Base-by-base conservation (phyloP, 768 basidiomycete genomes). In the Boletus speciosus region DNA sequence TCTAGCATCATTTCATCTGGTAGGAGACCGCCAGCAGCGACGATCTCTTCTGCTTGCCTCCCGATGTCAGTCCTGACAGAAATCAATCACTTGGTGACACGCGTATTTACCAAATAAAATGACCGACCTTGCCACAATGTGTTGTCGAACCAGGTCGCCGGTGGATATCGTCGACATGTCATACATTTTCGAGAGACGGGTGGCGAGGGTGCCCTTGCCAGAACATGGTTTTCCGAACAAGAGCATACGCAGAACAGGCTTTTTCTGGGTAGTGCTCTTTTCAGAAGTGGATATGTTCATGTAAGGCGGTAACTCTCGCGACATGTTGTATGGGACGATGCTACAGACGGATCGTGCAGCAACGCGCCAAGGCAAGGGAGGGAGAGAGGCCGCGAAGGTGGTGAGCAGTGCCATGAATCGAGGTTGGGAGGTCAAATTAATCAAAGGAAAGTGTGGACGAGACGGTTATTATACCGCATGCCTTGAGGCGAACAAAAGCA, bases 121-220 rank as follows among this genome's bases (percentile, higher is more conserved):
- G 15, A 64, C 78, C 27, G 47, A 82, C 79, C 77, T 70, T 60
- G 88, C 81, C 14, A 78, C 73, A 60, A 96, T 93, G 60, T 96
- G 88, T 55, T 85, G 85, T 57, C 93, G 78, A 58, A 95, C 73
- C 21, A 94, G 73, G 70, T 96, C 92, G 19, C 92, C 93, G 3
- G 90, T 90, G 4, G 89, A 92, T 53, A 94, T 72, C 27, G 84
- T 80, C 15, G 83, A 61, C 38, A 94, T 79, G 59, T 87, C 82
- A 68, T 88, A 93, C 64, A 86, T 87, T 58, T 82, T 77, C 49
- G 86, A 81, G 34, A 95, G 79, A 36, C 84, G 79, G 6, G 80
- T 75, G 8, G 88, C 78, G 42, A 93, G 76, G 6, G 93, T 95
- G 34, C 93, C 93, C 73, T 95, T 90, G 49, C 88, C 88, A 34